Conservation (phyloP, 345 rosid species). For the Corchorus capsularis region DNA sequence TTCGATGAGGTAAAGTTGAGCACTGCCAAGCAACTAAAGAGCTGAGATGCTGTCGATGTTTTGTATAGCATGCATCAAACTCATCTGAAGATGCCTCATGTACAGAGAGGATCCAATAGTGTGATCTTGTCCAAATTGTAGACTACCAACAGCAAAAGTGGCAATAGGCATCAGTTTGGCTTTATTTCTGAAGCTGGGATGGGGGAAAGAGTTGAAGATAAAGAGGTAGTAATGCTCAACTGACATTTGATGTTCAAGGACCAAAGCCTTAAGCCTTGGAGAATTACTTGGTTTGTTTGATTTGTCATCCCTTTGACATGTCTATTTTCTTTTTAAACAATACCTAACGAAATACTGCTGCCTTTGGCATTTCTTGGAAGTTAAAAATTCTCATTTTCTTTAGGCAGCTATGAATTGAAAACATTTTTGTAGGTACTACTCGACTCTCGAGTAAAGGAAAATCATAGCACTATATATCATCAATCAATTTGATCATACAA, state of each 20-base stretch:
- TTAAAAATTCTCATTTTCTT: no score
- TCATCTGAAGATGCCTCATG: conserved; percentile 92
- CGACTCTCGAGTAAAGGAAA: no score
- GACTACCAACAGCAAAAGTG: conserved; percentile 47
- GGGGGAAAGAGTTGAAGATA: conserved; percentile 50
- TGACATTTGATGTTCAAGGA: conserved; percentile 67
- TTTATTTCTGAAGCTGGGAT: conserved; percentile 55
- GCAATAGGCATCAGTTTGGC: conserved; percentile 56
- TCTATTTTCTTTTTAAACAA: no score
- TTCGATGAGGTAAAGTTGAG: conserved; percentile 80
- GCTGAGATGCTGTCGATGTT: conserved; percentile 76
- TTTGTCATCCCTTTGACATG: conserved; percentile 32
- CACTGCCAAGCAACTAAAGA: conserved; percentile 82
- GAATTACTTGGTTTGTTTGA: conserved; percentile 72
- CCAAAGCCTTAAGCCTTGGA: conserved; percentile 73
- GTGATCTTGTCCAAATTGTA: conserved; percentile 86
- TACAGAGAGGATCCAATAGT: conserved; percentile 69
- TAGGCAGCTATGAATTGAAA: no score
- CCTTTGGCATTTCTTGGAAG: no score
- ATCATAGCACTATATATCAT: background rate
- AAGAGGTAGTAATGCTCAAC: conserved; percentile 54
- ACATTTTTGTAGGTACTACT: no score
- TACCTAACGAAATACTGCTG: background rate
- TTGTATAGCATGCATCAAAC: conserved; percentile 56
- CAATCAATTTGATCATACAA: background rate